Evolutionary conservation across 345 rosid genomes (phyloP), one percentile per base, ranked within the genome.

Genomic region (Lepidium sativum): DNA sequence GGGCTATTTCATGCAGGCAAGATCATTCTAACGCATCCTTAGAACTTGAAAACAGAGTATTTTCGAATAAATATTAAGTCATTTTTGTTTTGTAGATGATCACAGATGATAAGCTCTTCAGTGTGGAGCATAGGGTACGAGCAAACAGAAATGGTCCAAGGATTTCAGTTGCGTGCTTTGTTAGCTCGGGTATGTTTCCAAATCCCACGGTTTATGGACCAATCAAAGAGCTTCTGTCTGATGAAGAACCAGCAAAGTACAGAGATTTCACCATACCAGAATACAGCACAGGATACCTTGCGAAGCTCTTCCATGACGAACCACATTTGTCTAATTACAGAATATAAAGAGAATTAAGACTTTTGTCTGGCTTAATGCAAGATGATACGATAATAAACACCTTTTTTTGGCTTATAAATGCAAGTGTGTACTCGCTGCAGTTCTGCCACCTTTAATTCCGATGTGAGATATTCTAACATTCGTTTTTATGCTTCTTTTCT

Each of bases 1-100:
- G 1, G 83, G 79, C 13, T 77, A 74, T 65, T 65, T 72, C 41
- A 41, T 74, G 11, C 78, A 77, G 79, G 83, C 32, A 73, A 27
- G 17, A 4, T 8, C 4, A 21, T 1, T 14, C 3, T 14, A 0
- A 20, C 31, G 9, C 27, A 29, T 29, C 17, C 42, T n/a, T 21
- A 6, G 2, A 55, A 6, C 32, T 17, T 37, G 2, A 5, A 41
- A 16, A n/a, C 17, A 5, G 8, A 55, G n/a, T 45, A 2, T 25
- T 34, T 5, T 6, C 15, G 6, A 13, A 34, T 17, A 15, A 14
- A 1, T 31, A 25, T 39, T 57, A 7, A 39, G 14, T 40, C 65
- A n/a, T 39, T 37, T 31, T 16, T n/a, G 2, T 18, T 54, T 47
- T 38, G 49, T 63, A 54, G 69, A 14, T 63, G 8, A 54, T 63